Conservation (phyloP, 2,329 filamentous ascomycete genomes). For the Phoma sp. region DNA sequence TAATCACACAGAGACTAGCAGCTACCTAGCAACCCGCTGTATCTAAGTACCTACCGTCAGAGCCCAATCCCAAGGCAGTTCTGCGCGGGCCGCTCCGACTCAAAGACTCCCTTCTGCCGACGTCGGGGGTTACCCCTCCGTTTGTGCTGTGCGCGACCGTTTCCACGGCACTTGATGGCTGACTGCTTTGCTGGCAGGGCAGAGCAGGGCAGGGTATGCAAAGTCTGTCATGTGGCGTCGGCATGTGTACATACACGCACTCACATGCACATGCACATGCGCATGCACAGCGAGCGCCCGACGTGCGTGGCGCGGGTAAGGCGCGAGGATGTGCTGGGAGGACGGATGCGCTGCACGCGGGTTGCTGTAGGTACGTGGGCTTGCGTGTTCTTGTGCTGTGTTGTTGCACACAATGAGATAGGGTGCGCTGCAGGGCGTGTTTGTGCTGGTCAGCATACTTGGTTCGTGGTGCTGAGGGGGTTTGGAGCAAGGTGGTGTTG, state of each 20-base stretch:
- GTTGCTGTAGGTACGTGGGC: constrained; percentile 6
- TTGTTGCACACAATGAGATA: not conserved
- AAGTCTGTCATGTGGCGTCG: constrained; percentile 6
- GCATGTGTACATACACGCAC: constrained; percentile 5
- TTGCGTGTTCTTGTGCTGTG: not conserved
- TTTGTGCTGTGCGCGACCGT: not conserved
- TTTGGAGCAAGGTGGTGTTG: not conserved
- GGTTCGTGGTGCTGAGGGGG: too few species aligned
- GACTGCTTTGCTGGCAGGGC: constrained; percentile 3
- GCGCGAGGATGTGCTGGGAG: constrained; percentile 5
- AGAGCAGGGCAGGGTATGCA: too few species aligned
- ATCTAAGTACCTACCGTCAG: not conserved
- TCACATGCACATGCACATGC: constrained; percentile 1
- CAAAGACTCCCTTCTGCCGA: not conserved
- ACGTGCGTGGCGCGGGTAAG: constrained; percentile 5
- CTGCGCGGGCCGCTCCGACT: not conserved
- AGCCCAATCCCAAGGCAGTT: constrained; percentile 1
- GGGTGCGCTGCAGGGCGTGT: not conserved
- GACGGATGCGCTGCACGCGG: not conserved
- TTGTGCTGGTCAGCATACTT: not conserved
- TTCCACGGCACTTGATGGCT: not conserved
- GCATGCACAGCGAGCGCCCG: not conserved
- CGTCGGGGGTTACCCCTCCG: constrained; percentile 2
- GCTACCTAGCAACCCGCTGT: too few species aligned
- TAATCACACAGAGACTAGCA: too few species aligned